These are phyloP conservation scores for Thinopyrum elongatum DNA, from an alignment of 176 grass and related monocot genomes.

Conservation along the genomic window DNA sequence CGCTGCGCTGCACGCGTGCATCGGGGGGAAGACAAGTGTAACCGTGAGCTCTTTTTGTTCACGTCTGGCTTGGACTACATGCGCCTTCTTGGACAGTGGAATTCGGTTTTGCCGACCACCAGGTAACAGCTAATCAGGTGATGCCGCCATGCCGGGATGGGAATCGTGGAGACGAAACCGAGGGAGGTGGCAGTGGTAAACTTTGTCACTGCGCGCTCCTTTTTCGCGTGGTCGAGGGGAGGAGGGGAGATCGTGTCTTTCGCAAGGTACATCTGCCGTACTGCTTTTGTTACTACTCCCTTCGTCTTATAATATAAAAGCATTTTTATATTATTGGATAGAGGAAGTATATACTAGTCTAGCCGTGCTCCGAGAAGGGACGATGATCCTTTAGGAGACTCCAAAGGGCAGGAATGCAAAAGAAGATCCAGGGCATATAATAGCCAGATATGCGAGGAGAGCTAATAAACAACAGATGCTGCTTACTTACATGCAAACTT, in stretches of 20 bases:
- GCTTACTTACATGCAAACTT: not conserved
- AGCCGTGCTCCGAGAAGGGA: not conserved
- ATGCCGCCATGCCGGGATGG: no score
- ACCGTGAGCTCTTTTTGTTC: no score
- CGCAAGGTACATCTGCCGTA: not conserved
- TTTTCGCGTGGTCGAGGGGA: not conserved
- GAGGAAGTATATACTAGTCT: no score
- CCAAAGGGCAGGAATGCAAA: not conserved
- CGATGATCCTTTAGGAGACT: not conserved
- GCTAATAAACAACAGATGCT: no score
- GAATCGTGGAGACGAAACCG: not conserved
- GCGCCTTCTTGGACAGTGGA: not conserved
- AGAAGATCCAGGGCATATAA: not conserved
- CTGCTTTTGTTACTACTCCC: no score
- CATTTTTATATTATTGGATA: no score
- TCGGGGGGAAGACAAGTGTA: not conserved
- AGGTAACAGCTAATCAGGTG: no score
- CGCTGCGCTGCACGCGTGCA: not conserved
- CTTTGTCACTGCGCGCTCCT: not conserved
- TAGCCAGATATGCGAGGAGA: no score
- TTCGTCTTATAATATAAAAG: no score
- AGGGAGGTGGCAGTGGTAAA: not conserved
- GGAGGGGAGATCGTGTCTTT: not conserved
- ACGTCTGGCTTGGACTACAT: not conserved
- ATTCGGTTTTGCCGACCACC: not conserved